Percentiles rank a stretch among this genome's conserved stretches.
phyloP scores from a whole-genome alignment of 2,329 filamentous ascomycete genomes.

The Lachnellula cervina region DNA sequence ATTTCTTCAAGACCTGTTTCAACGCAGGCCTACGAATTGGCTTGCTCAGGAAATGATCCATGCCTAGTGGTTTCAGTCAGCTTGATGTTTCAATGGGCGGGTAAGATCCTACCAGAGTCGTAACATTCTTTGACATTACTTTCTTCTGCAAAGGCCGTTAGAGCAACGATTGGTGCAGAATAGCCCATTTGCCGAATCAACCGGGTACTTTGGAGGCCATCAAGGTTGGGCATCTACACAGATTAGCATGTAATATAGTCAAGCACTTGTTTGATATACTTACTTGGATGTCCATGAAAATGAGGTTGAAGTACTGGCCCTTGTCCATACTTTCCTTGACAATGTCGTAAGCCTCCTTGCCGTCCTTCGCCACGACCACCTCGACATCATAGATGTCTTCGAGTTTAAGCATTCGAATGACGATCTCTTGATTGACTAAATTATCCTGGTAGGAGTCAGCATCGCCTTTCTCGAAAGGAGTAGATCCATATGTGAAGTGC shows the following conservation, averaged over 20 bases:
- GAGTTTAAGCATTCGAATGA: constrained; percentile 64
- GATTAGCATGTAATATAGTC: constrained; percentile 1
- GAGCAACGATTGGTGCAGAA: constrained; percentile 78
- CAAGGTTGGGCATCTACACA: constrained; percentile 78
- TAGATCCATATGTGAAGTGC: neutral
- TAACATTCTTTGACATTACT: constrained; percentile 83
- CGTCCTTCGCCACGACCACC: constrained; percentile 72
- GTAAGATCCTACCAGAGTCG: constrained; percentile 90
- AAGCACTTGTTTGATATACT: neutral
- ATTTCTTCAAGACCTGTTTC: constrained; percentile 81
- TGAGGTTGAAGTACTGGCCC: constrained; percentile 71
- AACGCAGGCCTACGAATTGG: constrained; percentile 77
- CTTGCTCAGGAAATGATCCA: constrained; percentile 40
- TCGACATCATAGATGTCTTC: constrained; percentile 78
- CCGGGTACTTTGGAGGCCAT: constrained; percentile 80
- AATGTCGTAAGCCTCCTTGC: constrained; percentile 80
- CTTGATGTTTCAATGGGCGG: neutral
- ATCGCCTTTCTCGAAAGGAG: neutral
- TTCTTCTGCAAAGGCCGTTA: constrained; percentile 88
- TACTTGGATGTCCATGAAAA: constrained; percentile 85
- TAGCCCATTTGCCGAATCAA: constrained; percentile 85
- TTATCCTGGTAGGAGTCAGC: constrained; percentile 50
- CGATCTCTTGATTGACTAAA: constrained; percentile 57
- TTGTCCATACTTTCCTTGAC: constrained; percentile 78
- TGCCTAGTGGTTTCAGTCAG: constrained; percentile 6